Percentiles rank a stretch among this genome's conserved stretches.
Conservation (phyloP, 2,329 filamentous ascomycete genomes). For the Phaeosphaeriaceae sp. region DNA sequence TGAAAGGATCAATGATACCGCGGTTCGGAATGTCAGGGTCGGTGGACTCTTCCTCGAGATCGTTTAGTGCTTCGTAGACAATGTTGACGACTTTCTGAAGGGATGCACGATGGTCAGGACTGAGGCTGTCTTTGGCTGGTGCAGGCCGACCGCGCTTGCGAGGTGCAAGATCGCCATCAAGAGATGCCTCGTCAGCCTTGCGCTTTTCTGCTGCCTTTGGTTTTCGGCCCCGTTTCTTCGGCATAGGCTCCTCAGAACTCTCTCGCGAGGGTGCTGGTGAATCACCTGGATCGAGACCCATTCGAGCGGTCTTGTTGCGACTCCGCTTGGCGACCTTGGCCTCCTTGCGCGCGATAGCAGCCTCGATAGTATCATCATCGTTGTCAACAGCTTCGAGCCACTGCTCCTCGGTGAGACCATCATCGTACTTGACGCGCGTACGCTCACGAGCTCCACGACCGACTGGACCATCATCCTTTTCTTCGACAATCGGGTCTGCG, state of each 20-base stretch:
- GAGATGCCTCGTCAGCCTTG: conserved; percentile 75
- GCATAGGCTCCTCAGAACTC: conserved; percentile 79
- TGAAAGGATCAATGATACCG: conserved; percentile 90
- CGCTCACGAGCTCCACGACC: conserved; percentile 95
- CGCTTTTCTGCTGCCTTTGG: conserved; percentile 79
- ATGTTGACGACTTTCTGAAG: conserved; percentile 80
- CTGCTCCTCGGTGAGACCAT: conserved; percentile 97
- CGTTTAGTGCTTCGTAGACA: conserved; percentile 82
- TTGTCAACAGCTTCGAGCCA: conserved; percentile 98
- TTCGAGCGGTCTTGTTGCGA: conserved; percentile 73
- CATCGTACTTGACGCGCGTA: conserved; percentile 93
- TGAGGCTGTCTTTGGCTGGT: conserved; percentile 73
- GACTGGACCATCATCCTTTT: conserved; percentile 72
- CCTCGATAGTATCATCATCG: conserved; percentile 92
- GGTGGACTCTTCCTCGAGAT: conserved; percentile 78
- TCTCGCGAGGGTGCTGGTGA: conserved; percentile 82
- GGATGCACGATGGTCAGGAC: conserved; percentile 72
- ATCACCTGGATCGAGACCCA: conserved; percentile 61
- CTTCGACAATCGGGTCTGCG: conserved; percentile 79
- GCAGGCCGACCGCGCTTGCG: conserved; percentile 70
- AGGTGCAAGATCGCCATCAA: conserved; percentile 68
- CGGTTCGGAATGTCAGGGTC: conserved; percentile 68
- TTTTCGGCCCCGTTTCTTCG: conserved; percentile 84
- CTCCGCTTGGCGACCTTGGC: conserved; percentile 82
- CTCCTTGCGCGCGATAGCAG: conserved; percentile 88